phyloP scores from a whole-genome alignment of 208 protist genomes.

The Herpetomonas tarakana region DNA sequence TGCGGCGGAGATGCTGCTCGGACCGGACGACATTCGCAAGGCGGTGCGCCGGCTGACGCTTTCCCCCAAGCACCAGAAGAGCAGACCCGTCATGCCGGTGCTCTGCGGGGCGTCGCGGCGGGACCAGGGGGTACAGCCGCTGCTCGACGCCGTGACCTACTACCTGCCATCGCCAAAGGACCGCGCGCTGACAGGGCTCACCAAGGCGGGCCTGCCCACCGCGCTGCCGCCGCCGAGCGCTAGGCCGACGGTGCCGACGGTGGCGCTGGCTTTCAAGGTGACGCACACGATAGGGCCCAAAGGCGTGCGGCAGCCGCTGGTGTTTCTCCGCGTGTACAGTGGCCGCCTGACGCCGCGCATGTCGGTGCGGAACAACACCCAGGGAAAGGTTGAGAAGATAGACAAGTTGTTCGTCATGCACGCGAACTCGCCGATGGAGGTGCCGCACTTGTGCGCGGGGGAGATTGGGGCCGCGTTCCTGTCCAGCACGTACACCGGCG shows the following conservation, averaged over 20 bases:
- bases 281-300: conserved; percentile 62
- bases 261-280: conserved; percentile 94
- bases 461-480: conserved; percentile 83
- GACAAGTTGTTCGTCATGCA: conserved; percentile 92
- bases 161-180: conserved; percentile 94
- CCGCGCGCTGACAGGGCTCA: conserved; percentile 46
- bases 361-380: conserved; percentile 67
- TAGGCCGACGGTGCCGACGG: conserved; percentile 38
- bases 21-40: conserved; percentile 37
- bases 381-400: conserved; percentile 41
- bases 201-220: conserved; percentile 32
- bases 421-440: conserved; percentile 72
- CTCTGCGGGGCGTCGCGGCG: conserved; percentile 90
- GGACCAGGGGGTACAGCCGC: conserved; percentile 90
- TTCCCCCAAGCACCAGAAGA: conserved; percentile 11
- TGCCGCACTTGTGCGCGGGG: conserved; percentile 64
- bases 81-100: conserved; percentile 60
- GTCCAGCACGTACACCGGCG: conserved; percentile 60
- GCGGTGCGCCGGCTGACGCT: conserved; percentile 68
- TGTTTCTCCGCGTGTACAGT: conserved; percentile 92
- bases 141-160: conserved; percentile 86
- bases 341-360: conserved; percentile 66
- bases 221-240: conserved; percentile 37
- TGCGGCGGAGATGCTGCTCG: conserved; percentile 53
- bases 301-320: conserved; percentile 70